These are phyloP conservation scores for Taxillus chinensis DNA, from an alignment of 164 flowering plant genomes.

Conservation along the genomic window DNA sequence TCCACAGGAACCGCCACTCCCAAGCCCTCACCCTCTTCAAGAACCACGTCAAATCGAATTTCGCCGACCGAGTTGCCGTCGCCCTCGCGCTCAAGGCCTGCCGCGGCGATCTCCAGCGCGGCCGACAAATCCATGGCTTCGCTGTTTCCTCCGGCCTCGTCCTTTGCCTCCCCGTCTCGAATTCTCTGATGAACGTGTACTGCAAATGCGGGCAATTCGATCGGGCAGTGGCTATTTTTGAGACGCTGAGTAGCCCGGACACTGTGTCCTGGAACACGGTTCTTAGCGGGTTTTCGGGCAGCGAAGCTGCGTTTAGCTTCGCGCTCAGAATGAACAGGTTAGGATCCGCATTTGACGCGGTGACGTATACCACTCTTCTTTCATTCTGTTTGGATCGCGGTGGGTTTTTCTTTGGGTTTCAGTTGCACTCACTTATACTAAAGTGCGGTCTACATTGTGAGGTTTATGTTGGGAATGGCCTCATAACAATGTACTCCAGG, in stretches of 20 bases:
- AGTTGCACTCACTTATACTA: slow-evolving; percentile 42
- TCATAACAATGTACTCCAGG: slow-evolving; percentile 61
- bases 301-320: slow-evolving; percentile 40
- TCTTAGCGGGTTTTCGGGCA: slow-evolving; percentile 47
- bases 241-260: slow-evolving; percentile 36
- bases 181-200: slow-evolving; percentile 81
- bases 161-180: slow-evolving; percentile 42
- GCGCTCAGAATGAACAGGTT: slow-evolving; percentile 39
- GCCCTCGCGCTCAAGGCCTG: slow-evolving; percentile 67
- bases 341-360: slow-evolving; percentile 66
- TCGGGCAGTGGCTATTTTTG: slow-evolving; percentile 42
- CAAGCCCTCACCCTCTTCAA: slow-evolving; percentile 40
- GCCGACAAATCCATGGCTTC: slow-evolving; percentile 58
- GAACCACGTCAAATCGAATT: slow-evolving; percentile 23
- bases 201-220: slow-evolving; percentile 38
- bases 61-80: slow-evolving; percentile 16
- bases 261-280: slow-evolving; percentile 78
- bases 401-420: slow-evolving; percentile 47
- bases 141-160: slow-evolving; percentile 51
- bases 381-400: slow-evolving; percentile 41
- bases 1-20: slow-evolving; percentile 18
- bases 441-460: slow-evolving; percentile 51
- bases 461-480: slow-evolving; percentile 68
- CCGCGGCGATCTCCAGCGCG: slow-evolving; percentile 29
- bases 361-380: slow-evolving; percentile 51